These are phyloP conservation scores for Periglandula ipomoeae DNA, from an alignment of 2,329 filamentous ascomycete species.

Conservation along the genomic window DNA sequence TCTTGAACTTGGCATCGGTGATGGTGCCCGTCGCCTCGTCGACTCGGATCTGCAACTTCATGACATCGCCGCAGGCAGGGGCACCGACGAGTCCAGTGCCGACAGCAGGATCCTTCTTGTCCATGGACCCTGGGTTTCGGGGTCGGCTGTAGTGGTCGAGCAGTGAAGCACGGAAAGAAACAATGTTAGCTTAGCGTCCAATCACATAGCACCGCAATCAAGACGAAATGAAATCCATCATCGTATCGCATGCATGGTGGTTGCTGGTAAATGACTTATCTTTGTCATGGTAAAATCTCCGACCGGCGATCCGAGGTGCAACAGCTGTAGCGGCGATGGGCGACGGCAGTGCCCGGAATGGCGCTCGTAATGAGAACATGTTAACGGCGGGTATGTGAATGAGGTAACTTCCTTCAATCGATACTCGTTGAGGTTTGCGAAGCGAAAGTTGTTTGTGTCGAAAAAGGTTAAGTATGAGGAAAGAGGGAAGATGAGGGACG, in stretches of 20 bases:
- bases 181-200: constrained; percentile 7
- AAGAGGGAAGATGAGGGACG: neutral
- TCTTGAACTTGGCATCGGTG: constrained; percentile 95
- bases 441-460: neutral
- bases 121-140: constrained; percentile 47
- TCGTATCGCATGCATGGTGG: neutral
- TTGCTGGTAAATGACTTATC: constrained; percentile 13
- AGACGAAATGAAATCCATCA: neutral
- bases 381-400: neutral
- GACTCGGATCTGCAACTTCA: constrained; percentile 75
- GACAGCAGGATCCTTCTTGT: constrained; percentile 72
- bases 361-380: constrained; percentile 13
- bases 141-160: constrained; percentile 43
- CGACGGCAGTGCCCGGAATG: constrained; percentile 10
- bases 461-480: neutral
- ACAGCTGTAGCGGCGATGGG: constrained; percentile 8
- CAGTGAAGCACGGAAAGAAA: constrained; percentile 11
- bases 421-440: neutral
- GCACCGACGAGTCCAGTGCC: constrained; percentile 87
- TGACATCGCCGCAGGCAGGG: constrained; percentile 82
- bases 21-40: constrained; percentile 83
- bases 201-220: neutral
- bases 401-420: neutral
- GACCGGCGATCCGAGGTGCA: constrained; percentile 24
- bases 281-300: constrained; percentile 40